Conservation (phyloP, 495 filamentous ascomycete genomes). For the Sabuloglossum arenarium region DNA sequence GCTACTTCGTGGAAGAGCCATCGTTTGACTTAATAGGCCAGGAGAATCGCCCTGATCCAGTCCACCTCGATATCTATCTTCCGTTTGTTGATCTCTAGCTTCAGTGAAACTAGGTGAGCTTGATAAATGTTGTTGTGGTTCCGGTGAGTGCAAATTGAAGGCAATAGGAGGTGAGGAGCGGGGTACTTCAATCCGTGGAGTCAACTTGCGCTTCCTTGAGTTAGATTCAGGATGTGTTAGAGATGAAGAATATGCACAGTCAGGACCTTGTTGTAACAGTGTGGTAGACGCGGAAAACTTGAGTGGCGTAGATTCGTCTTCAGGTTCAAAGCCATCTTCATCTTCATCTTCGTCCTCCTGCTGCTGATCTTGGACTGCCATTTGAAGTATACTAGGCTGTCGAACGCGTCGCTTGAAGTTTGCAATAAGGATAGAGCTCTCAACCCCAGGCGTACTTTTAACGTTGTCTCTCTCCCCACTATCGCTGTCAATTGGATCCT, state of each 20-base stretch:
- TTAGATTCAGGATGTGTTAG: constrained; percentile 6
- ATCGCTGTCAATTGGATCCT: not conserved
- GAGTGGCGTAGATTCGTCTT: constrained; percentile 46
- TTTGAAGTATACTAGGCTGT: constrained; percentile 46
- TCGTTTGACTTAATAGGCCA: constrained; percentile 25
- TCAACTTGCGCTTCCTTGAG: constrained; percentile 19
- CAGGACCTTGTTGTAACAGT: not conserved
- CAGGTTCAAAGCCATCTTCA: constrained; percentile 36
- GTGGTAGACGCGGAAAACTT: constrained; percentile 17
- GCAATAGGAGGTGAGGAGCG: constrained; percentile 11
- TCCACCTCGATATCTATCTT: not conserved
- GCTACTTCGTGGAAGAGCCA: constrained; percentile 31
- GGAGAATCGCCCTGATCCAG: not conserved
- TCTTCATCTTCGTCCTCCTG: constrained; percentile 23
- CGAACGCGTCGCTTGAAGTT: constrained; percentile 44
- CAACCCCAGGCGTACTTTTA: constrained; percentile 27
- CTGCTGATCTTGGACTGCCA: constrained; percentile 25
- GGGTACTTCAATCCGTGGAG: constrained; percentile 12
- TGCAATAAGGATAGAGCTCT: constrained; percentile 28
- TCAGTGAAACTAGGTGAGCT: not conserved
- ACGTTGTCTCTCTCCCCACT: not conserved
- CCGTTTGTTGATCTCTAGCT: not conserved
- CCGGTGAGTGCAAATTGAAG: not conserved
- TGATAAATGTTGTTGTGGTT: not conserved
- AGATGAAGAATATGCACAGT: not conserved